Evolutionary conservation across 306 rosid genomes (phyloP).

Genomic region (Luffa acutangula): DNA sequence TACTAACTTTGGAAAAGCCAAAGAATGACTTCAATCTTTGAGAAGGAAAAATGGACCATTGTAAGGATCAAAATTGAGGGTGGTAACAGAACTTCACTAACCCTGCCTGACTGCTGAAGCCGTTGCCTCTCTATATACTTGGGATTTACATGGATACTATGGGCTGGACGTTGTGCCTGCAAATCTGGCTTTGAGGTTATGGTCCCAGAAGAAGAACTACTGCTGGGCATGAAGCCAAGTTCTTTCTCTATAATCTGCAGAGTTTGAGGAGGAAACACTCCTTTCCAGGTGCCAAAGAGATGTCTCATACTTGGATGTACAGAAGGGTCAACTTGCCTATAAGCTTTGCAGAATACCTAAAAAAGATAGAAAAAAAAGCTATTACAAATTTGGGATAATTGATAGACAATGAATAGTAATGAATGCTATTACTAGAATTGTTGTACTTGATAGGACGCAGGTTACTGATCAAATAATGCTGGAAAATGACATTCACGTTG

Average conservation of each 20-base stretch:
- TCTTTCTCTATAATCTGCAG: conserved; percentile 74
- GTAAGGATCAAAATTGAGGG: not conserved
- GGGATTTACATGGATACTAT: conserved; percentile 90
- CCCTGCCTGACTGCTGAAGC: conserved; percentile 71
- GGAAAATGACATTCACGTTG: conserved; percentile 7
- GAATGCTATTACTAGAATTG: not conserved
- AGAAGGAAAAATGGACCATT: not conserved
- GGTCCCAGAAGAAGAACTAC: conserved; percentile 44
- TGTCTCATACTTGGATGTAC: conserved; percentile 73
- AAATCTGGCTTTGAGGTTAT: conserved; percentile 54
- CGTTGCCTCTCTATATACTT: conserved; percentile 86
- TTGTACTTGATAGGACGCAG: conserved; percentile 11
- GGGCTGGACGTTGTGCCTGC: conserved; percentile 61
- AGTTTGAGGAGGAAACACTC: conserved; percentile 75
- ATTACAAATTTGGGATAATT: not conserved
- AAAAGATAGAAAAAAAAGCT: conserved; percentile 2
- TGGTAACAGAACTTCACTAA: conserved; percentile 26
- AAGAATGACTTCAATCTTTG: not conserved
- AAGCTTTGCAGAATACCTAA: conserved; percentile 90
- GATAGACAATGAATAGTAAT: not conserved
- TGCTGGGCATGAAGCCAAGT: conserved; percentile 47
- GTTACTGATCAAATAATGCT: conserved; percentile 11
- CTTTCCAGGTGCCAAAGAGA: conserved; percentile 97
- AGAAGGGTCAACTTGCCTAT: conserved; percentile 63
- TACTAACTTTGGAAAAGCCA: not conserved